phyloP scores from a whole-genome alignment of 1,139 yeast genomes.

The Protomyces macrosporus region DNA sequence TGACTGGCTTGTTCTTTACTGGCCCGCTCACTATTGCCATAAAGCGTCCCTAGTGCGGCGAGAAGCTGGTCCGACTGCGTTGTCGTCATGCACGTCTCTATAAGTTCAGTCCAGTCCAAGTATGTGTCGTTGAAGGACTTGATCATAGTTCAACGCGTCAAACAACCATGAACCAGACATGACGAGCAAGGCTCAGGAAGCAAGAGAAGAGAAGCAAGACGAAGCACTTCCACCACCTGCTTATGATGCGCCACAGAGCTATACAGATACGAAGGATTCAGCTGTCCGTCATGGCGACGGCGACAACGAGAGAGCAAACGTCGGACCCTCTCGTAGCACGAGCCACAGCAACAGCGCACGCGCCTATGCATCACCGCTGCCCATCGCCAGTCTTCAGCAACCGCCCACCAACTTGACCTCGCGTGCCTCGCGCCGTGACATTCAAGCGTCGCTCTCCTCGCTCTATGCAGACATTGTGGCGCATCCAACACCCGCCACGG shows the following conservation, averaged over 20 bases:
- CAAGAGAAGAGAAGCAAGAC: neutral
- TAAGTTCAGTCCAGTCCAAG: neutral
- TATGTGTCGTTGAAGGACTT: neutral
- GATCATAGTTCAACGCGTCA: neutral
- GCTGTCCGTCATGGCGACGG: too few relatives aligned
- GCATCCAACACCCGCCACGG: neutral
- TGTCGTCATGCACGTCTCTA: neutral
- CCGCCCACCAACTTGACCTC: neutral
- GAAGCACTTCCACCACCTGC: neutral
- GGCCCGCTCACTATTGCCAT: constrained; percentile 49
- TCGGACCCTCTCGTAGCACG: too few relatives aligned
- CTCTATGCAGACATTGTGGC: constrained; percentile 5
- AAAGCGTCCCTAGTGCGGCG: constrained; percentile 58
- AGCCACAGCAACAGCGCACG: neutral
- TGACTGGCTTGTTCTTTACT: constrained; percentile 58
- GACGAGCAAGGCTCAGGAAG: neutral
- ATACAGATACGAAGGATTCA: too few relatives aligned
- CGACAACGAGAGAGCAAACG: too few relatives aligned
- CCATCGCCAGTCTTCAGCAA: neutral
- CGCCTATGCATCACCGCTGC: neutral
- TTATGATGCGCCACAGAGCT: neutral
- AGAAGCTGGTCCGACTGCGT: constrained; percentile 27
- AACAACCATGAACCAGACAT: neutral
- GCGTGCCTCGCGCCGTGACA: neutral
- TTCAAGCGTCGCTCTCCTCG: neutral